These are phyloP conservation scores for Candolleomyces efflorescens DNA, from an alignment of 768 basidiomycete species.

Conservation along the genomic window DNA sequence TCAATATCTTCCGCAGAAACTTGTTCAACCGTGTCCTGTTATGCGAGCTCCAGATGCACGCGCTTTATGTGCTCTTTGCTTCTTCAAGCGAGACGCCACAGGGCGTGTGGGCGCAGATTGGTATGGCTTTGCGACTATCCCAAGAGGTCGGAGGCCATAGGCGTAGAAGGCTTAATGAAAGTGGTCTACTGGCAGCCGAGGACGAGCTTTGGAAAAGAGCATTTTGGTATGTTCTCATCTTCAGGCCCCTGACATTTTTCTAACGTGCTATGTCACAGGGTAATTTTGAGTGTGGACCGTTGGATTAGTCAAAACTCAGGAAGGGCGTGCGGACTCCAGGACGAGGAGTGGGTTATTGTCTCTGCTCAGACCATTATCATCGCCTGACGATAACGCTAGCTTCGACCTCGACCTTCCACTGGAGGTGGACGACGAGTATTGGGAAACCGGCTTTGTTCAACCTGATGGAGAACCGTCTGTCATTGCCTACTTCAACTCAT, in stretches of 20 bases:
- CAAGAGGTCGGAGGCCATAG: slow-evolving; percentile 75
- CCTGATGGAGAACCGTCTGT: slow-evolving; percentile 53
- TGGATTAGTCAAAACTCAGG: slow-evolving; percentile 49
- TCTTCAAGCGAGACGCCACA: slow-evolving; percentile 47
- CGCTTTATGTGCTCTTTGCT: slow-evolving; percentile 46
- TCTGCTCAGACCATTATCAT: background rate
- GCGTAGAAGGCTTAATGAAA: slow-evolving; percentile 26
- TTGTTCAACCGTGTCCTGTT: slow-evolving; percentile 57
- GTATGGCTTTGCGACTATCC: slow-evolving; percentile 64
- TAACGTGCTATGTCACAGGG: slow-evolving; percentile 28
- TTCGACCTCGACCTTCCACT: slow-evolving; percentile 68
- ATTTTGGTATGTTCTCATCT: slow-evolving; percentile 40
- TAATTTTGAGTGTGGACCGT: slow-evolving; percentile 46
- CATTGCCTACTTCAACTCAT: slow-evolving; percentile 53
- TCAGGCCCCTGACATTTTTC: background rate
- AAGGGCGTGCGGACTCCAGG: slow-evolving; percentile 67
- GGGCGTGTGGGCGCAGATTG: slow-evolving; percentile 59
- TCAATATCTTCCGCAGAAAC: slow-evolving; percentile 56
- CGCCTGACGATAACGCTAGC: slow-evolving; percentile 28
- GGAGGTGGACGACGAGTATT: slow-evolving; percentile 68
- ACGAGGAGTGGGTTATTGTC: slow-evolving; percentile 58
- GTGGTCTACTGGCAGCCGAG: slow-evolving; percentile 38
- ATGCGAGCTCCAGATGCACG: slow-evolving; percentile 69
- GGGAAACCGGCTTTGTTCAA: slow-evolving; percentile 63
- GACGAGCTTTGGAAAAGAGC: slow-evolving; percentile 74